Conservation (phyloP, 768 basidiomycete genomes). For the Clavaria fumosa region DNA sequence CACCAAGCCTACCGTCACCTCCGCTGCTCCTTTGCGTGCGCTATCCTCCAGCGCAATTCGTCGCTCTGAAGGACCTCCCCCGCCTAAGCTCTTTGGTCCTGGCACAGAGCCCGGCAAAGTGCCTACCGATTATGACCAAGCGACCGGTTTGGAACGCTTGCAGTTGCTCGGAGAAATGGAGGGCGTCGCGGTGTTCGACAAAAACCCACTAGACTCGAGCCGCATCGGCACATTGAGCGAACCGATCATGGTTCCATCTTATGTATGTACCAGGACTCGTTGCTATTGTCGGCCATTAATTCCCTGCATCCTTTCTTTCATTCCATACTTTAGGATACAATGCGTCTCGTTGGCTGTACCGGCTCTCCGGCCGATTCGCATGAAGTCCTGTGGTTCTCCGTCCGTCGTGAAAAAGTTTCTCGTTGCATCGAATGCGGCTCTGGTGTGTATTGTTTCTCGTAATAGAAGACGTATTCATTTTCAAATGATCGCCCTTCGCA, state of each 20-base stretch:
- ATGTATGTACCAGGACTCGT: conserved; percentile 38
- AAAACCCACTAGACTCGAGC: conserved; percentile 68
- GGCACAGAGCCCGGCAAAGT: conserved; percentile 63
- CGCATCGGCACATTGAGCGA: conserved; percentile 76
- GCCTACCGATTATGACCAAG: conserved; percentile 76
- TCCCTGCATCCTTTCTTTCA: conserved; percentile 1
- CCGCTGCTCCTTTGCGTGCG: conserved; percentile 29
- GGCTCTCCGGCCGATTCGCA: conserved; percentile 92
- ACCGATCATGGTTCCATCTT: conserved; percentile 77
- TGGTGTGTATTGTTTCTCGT: conserved; percentile 32
- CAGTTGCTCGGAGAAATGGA: conserved; percentile 81
- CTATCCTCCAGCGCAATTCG: conserved; percentile 45
- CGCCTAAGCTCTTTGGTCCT: conserved; percentile 53
- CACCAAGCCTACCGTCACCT: conserved; percentile 20
- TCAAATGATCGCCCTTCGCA: conserved; percentile 18
- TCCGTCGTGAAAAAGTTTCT: conserved; percentile 46
- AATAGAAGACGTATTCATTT: background rate
- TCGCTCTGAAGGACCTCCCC: conserved; percentile 37
- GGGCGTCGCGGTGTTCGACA: conserved; percentile 83
- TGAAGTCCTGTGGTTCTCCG: conserved; percentile 74
- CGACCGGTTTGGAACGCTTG: conserved; percentile 93
- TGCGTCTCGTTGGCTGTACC: conserved; percentile 87
- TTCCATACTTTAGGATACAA: conserved; percentile 38
- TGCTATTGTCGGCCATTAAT: conserved; percentile 4
- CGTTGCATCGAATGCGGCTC: conserved; percentile 93